These are phyloP conservation scores for Begonia peltatifolia DNA, from an alignment of 306 rosid species.

Conservation along the genomic window DNA sequence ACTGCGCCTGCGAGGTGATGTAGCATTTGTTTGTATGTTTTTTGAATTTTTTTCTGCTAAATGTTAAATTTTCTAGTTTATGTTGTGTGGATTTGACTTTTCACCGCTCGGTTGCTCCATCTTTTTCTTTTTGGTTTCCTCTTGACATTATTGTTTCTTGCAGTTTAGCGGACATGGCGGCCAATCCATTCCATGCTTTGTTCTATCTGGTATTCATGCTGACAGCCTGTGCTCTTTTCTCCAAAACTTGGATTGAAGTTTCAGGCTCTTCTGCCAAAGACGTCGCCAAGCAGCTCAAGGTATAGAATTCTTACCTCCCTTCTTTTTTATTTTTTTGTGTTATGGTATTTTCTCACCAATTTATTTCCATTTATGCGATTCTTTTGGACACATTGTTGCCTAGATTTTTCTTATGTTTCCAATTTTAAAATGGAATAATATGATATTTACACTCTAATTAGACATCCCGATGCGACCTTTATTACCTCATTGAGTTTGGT, in stretches of 20 bases:
- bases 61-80: too few relatives aligned
- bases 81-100: too few relatives aligned
- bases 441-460: too few relatives aligned
- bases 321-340: too few relatives aligned
- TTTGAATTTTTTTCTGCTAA: neutral
- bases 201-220: conserved; percentile 78
- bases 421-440: neutral
- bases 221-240: conserved; percentile 74
- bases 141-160: neutral
- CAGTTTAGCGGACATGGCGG: conserved; percentile 96
- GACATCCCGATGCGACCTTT: too few relatives aligned
- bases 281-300: conserved; percentile 88
- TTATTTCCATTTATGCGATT: too few relatives aligned
- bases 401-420: neutral
- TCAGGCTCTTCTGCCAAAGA: conserved; percentile 86
- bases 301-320: conserved; percentile 4
- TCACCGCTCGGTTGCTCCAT: too few relatives aligned
- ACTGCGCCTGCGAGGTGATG: conserved; percentile 74
- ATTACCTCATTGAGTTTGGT: too few relatives aligned
- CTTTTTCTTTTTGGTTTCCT: neutral
- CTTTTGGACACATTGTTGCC: too few relatives aligned
- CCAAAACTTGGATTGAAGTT: conserved; percentile 93
- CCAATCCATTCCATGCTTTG: conserved; percentile 84
- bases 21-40: neutral
- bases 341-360: too few relatives aligned